phyloP scores from a whole-genome alignment of 2,329 filamentous ascomycete species.

The Verticillium zaregamsianum region DNA sequence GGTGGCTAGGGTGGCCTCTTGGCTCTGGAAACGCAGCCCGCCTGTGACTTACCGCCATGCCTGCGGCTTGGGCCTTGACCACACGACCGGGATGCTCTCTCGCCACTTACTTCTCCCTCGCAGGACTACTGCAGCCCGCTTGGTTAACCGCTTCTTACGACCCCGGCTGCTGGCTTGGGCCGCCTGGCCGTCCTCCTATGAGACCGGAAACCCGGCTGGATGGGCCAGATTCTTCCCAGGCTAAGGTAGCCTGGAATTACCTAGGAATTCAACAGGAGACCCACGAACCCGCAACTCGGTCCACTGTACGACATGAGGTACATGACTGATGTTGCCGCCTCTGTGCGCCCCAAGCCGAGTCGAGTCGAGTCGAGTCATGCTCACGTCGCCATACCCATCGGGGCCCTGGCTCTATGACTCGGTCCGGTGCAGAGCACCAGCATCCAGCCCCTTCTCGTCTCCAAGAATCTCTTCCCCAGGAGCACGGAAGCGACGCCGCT shows the following conservation, averaged over 20 bases:
- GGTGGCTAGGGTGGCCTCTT: neutral
- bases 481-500: neutral
- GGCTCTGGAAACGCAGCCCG: neutral
- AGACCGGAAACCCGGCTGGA: neutral
- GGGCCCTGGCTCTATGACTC: neutral
- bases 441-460: neutral
- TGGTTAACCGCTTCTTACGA: too few relatives aligned
- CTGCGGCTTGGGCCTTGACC: neutral
- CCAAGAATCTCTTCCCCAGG: neutral
- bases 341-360: neutral
- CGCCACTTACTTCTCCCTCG: neutral
- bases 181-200: neutral
- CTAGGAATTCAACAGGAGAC: neutral
- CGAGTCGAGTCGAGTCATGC: neutral
- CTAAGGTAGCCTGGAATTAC: neutral
- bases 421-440: neutral
- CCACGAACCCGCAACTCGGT: neutral
- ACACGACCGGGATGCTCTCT: too few relatives aligned
- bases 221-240: neutral
- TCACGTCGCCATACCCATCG: neutral
- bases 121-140: neutral
- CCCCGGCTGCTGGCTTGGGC: too few relatives aligned
- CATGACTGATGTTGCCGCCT: neutral
- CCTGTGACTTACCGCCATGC: too few relatives aligned
- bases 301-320: neutral